phyloP scores from a whole-genome alignment of 768 basidiomycete species.

The Dioszegia hungarica region DNA sequence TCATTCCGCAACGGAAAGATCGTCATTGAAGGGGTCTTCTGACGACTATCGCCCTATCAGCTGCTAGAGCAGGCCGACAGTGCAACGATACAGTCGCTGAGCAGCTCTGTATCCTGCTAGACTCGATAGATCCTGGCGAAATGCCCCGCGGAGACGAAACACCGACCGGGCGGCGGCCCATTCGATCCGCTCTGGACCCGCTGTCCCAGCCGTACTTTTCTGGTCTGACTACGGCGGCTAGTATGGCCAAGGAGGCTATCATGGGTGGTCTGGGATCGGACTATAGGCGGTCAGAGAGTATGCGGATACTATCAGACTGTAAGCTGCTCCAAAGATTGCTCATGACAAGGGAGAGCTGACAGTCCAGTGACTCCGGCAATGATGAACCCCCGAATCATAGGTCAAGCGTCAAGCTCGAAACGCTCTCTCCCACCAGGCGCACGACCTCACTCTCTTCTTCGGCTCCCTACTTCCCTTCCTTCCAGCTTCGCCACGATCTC shows the following conservation, averaged over 20 bases:
- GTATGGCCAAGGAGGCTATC: slow-evolving; percentile 45
- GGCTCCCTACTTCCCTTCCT: slow-evolving; percentile 35
- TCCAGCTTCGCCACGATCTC: slow-evolving; percentile 23
- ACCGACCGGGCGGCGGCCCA: slow-evolving; percentile 14
- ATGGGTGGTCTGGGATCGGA: slow-evolving; percentile 43
- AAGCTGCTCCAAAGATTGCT: slow-evolving; percentile 11
- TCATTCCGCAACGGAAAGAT: too few relatives aligned
- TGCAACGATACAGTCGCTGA: too few relatives aligned
- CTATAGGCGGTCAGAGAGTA: slow-evolving; percentile 38
- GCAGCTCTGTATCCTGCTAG: too few relatives aligned
- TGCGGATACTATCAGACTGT: slow-evolving; percentile 45
- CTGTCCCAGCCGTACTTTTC: slow-evolving; percentile 28
- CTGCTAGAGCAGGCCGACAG: too few relatives aligned
- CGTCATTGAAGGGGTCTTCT: too few relatives aligned
- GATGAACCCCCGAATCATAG: slow-evolving; percentile 40
- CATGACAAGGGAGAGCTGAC: neutral
- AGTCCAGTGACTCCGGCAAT: slow-evolving; percentile 41
- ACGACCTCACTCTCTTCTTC: slow-evolving; percentile 18
- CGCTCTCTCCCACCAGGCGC: neutral
- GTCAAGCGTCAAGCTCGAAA: slow-evolving; percentile 10
- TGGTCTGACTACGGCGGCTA: slow-evolving; percentile 15
- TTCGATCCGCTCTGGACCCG: slow-evolving; percentile 39
- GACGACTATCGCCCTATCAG: too few relatives aligned
- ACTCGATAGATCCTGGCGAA: neutral
- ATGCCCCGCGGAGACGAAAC: slow-evolving; percentile 2